Base-by-base conservation (phyloP, 1,284 basidiomycete species). In the Neolentinus lepideus region DNA sequence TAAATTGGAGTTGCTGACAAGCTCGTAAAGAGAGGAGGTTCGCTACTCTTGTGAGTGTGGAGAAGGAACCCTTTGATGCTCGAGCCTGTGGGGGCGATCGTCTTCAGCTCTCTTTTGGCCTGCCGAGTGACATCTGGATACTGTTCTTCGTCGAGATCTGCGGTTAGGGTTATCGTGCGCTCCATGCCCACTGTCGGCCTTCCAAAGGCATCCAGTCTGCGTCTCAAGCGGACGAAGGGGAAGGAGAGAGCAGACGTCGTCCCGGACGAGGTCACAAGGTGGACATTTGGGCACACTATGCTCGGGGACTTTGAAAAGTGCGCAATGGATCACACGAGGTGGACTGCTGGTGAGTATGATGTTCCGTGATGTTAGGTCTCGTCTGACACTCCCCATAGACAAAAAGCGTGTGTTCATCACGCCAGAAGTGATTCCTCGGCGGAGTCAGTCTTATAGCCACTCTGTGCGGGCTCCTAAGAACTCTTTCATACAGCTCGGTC, bases 131-230 rank as follows among this genome's bases (percentile, higher is more conserved):
- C 71, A 58, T 59, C 69, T 54, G 60, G 62, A 60, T 62, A 61
- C 31, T 53, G 56, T 27, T 31, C 55, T 24, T 55, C 60, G 27
- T 48, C 61, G 36, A 62, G 58, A 52, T 58, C 63, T 55, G 59
- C 62, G 29, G 56, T 63, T 51, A 64, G 58, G 51, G 64, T 63
- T 54, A 58, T 62, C 31, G 54, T 58, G 25, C 60, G 61, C 47
- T 52, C 71, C 33, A 58, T 67, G 48, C 64, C 64, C 52, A 63
- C 66, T 24, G 59, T 66, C 12, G 60, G 74, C 51, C 69, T 71
- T 8, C 58, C 70, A 16, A 75, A 81, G 61, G 83, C 82, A 67
- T 83, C 83, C 61, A 77, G 75, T 2, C 82, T 84, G 6, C 69
- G 69, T 52, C 75, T 80, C 10, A 72, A 77, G 56, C 70, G 69